Base-by-base conservation (phyloP, 768 basidiomycete species). In the Candolleomyces eurysporus region DNA sequence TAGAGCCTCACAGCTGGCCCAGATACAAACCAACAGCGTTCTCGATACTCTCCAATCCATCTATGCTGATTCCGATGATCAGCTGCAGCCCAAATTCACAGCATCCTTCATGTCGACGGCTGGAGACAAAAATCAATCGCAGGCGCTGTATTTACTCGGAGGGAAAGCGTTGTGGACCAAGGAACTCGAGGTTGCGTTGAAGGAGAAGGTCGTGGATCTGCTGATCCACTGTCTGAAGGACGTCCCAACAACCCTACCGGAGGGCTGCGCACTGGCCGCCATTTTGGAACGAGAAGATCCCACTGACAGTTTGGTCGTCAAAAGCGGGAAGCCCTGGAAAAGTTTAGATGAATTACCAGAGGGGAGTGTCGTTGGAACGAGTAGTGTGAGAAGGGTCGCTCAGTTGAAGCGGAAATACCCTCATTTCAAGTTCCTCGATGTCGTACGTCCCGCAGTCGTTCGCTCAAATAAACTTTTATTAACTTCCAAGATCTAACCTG, bases 161-260 rank as follows among this genome's bases (percentile, higher is more conserved):
- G 94, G 92, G n/a, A 94, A 93, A 71, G 83, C 91, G 0, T 75
- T 98, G 31, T 99, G 97, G 97, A 99, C 97, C 42, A 92, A 94
- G 67, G 96, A 98, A 67, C 86, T 99, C 58, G 97, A 99, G 71
- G 90, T 91, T 19, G 88, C 87, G 48, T 77, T 99, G 62, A 80
- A 85, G 58, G 81, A 87, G 48, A 76, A 82, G 32, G 77, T 81
- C 13, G 90, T 96, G 53, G 97, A 99, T 72, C 87, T 98, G 82
- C 85, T 99, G 67, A 87, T 98, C 19, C 96, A 99, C 75, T 87
- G 84, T 40, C 79, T 93, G 67, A 99, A 99, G 73, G 97, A 98
- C 72, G 86, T 98, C 36, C 96, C 96, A 4, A 98, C 96, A 1
- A 79, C 79, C 6, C 79, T 99, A 32, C 93, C 94, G 0, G 84